Conservation (phyloP, 805 yeast genomes). For the Nakazawaea ernobii region DNA sequence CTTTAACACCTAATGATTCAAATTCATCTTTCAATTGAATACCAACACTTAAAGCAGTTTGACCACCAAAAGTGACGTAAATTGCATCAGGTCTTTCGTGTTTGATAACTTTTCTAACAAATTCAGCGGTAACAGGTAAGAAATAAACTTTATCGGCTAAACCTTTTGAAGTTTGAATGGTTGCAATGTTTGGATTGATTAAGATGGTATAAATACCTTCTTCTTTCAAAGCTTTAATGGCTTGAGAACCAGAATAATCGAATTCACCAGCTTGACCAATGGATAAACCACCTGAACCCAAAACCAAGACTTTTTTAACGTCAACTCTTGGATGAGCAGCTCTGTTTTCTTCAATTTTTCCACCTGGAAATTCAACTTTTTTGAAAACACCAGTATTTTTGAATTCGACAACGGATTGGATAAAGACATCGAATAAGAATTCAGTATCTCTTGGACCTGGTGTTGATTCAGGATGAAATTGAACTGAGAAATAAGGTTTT, state of each 20-base stretch:
- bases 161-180: constrained; percentile 97
- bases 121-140: constrained; percentile 95
- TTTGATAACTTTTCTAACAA: constrained; percentile 90
- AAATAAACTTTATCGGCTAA: constrained; percentile 97
- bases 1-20: constrained; percentile 85
- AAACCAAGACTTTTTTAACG: constrained; percentile 86
- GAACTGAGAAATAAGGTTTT: constrained; percentile 93
- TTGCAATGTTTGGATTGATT: constrained; percentile 97
- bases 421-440: constrained; percentile 90
- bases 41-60: constrained; percentile 96
- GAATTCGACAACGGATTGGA: constrained; percentile 68
- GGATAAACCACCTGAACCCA: constrained; percentile 97
- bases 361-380: constrained; percentile 90
- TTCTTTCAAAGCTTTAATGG: constrained; percentile 96
- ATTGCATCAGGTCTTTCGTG: constrained; percentile 97
- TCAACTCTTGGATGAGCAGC: constrained; percentile 72
- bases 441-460: constrained; percentile 99
- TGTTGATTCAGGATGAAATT: constrained; percentile 98
- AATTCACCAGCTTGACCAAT: constrained; percentile 99
- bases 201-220: constrained; percentile 95
- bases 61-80: constrained; percentile 97
- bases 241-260: constrained; percentile 98
- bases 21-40: constrained; percentile 93
- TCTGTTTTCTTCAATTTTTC: constrained; percentile 63
- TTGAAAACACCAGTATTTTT: constrained; percentile 53